Evolutionary conservation across 768 basidiomycete species (phyloP).

Genomic region (Calocera viscosa): DNA sequence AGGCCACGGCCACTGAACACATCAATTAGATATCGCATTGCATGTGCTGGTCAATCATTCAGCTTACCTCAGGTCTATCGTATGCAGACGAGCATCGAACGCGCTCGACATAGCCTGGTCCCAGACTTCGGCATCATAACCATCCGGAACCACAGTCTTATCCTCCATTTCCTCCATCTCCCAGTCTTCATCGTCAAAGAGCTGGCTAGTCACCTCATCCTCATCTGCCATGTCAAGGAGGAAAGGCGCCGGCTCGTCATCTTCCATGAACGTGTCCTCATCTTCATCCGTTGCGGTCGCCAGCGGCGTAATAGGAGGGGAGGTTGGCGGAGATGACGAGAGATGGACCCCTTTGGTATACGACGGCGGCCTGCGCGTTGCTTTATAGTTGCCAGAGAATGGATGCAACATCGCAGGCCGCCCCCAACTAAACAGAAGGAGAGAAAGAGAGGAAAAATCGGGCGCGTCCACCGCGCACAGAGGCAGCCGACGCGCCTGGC

Average conservation of each 20-base stretch:
- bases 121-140: background rate
- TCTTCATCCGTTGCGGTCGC: background rate
- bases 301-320: background rate
- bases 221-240: background rate
- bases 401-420: constrained; percentile 9
- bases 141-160: background rate
- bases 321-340: background rate
- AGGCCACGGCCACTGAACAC: background rate
- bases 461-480: background rate
- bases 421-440: background rate
- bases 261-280: background rate
- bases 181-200: background rate
- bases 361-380: constrained; percentile 7
- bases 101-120: background rate
- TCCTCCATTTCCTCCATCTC: constrained; percentile 3
- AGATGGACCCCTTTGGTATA: constrained; percentile 6
- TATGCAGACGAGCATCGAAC: background rate
- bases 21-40: background rate
- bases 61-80: background rate
- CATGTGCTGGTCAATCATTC: background rate
- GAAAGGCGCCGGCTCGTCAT: background rate
- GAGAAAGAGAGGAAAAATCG: background rate
- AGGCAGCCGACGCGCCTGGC: background rate
- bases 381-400: constrained; percentile 7
- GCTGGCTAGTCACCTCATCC: constrained; percentile 1